Conservation (phyloP, 176 grass and related monocot species). For the Saccharum officinarum region DNA sequence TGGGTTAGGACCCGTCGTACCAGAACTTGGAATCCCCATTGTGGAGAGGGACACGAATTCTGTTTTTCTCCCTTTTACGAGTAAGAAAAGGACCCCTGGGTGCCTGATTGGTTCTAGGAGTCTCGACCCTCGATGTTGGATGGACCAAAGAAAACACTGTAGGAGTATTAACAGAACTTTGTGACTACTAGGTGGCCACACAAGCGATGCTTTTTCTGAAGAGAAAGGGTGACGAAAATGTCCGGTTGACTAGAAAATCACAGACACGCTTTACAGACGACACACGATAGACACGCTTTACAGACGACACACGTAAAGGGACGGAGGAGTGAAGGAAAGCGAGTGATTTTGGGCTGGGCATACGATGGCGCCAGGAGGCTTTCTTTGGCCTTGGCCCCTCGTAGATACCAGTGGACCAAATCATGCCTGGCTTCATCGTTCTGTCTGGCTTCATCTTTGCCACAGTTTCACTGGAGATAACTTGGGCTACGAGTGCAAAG, state of each 20-base stretch:
- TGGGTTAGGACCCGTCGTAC: too few relatives aligned
- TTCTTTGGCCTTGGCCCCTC: background rate
- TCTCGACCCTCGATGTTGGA: background rate
- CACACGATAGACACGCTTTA: too few relatives aligned
- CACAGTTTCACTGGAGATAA: background rate
- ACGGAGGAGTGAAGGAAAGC: conserved; percentile 2
- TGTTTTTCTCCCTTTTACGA: background rate
- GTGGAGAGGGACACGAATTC: background rate
- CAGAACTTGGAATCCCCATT: background rate
- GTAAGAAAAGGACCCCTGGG: background rate
- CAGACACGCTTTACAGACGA: too few relatives aligned
- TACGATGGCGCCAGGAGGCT: background rate
- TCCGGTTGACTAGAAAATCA: too few relatives aligned
- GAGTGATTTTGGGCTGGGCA: too few relatives aligned
- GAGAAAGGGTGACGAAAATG: too few relatives aligned
- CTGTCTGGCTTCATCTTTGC: too few relatives aligned
- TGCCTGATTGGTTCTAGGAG: background rate
- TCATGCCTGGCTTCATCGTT: background rate
- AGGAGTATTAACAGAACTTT: background rate
- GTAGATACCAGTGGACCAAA: background rate
- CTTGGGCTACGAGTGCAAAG: background rate
- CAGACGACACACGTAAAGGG: too few relatives aligned
- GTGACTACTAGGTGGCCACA: too few relatives aligned
- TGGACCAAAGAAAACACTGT: background rate
- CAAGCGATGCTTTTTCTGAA: too few relatives aligned